phyloP scores from a whole-genome alignment of 352 stramenopile species.

The Phytophthora syringae region DNA sequence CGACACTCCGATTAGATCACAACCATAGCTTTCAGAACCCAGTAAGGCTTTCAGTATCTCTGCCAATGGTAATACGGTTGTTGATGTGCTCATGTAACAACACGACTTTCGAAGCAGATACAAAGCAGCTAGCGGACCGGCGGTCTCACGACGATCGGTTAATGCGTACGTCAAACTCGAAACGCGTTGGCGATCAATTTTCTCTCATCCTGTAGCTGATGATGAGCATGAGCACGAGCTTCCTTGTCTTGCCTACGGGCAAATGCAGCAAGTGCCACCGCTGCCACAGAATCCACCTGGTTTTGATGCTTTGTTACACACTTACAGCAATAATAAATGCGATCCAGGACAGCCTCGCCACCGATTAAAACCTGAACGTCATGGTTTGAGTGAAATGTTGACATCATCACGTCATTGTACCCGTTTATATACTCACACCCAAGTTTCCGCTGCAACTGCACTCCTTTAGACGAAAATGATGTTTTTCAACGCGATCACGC shows the following conservation, averaged over 20 bases:
- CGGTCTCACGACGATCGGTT: background rate
- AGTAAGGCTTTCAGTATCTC: background rate
- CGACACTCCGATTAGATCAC: background rate
- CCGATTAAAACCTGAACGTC: conserved; percentile 1
- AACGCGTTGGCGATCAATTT: background rate
- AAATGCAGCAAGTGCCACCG: background rate
- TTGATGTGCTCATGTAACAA: background rate
- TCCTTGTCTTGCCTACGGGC: background rate
- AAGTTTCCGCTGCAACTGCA: background rate
- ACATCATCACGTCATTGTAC: conserved; percentile 2
- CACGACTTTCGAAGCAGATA: conserved; percentile 1
- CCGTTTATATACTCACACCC: conserved; percentile 1
- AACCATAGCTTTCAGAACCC: background rate
- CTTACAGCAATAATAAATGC: conserved; percentile 5
- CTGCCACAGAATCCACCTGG: background rate
- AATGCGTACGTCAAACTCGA: background rate
- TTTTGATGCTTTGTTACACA: conserved; percentile 4
- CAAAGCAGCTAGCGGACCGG: background rate
- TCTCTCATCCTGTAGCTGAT: background rate
- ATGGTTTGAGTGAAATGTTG: background rate
- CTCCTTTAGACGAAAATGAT: background rate
- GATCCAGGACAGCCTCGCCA: background rate
- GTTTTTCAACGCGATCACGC: background rate
- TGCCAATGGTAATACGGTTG: background rate
- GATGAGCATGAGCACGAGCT: background rate